Base-by-base conservation (phyloP, 495 filamentous ascomycete species). In the Neurospora sp. region DNA sequence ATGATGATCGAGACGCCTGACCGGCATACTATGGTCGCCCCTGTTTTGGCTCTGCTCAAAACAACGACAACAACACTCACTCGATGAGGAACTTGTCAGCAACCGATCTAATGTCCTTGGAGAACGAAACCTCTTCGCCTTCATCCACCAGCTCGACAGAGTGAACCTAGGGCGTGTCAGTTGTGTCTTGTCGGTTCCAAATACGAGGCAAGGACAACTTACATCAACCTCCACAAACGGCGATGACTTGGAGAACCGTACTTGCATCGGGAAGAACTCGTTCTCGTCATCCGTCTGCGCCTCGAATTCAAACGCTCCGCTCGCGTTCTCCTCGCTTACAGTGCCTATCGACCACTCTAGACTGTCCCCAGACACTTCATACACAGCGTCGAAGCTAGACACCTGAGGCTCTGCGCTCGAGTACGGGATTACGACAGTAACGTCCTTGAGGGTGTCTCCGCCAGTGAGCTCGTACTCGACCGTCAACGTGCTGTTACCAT, bases 261-360 rank as follows among this genome's bases (percentile, higher is more conserved):
- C 92, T 68, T 87, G 90, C 94, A 98, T 98, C 1, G 95, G 95
- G 90, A 98, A 98, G 83, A 98, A 98, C 74, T 96, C 94, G 71
- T 90, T 89, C 81, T 97, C 95, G 71, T 89, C 89, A 68, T 90
- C 89, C 39, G 93, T 93, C 77, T 91, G 89, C 18, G 93, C 92
- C 82, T 98, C 95, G 74, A 98, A 97, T 79, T 98, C 95, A 76
- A 98, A 98, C 40, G 90, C 89, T 22, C 95, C 95, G 35, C 87
- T 92, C 2, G 90, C 79, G 78, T 96, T 96, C 31, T 88, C 89
- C 72, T 93, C 91, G 77, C 92, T 90, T 68, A 98, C 89, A 27
- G 87, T 87, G 74, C 94, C 93, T 74, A 98, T 91, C 68, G 89
- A 91, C 95, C 95, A 98, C 78, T 98, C 95, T 44, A 98, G 80